These are phyloP conservation scores for Haematococcus sp. DNA, from an alignment of 139 green algal genomes.

Conservation along the genomic window DNA sequence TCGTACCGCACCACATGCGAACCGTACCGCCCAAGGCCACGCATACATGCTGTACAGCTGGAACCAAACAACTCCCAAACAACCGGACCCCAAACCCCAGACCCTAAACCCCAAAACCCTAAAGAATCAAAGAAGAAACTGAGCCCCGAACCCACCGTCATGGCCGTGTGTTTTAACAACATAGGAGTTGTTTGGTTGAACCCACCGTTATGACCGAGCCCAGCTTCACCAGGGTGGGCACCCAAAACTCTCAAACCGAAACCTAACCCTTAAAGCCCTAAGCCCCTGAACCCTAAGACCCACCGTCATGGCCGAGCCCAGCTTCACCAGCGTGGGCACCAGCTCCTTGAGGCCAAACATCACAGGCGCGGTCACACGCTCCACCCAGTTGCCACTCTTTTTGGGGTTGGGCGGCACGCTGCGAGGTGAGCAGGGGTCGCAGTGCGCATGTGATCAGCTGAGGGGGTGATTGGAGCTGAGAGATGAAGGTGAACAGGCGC, in stretches of 20 bases:
- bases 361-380: conserved; percentile 57
- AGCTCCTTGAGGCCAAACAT: conserved; percentile 64
- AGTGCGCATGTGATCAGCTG: not conserved
- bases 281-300: no score
- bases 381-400: conserved; percentile 22
- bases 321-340: conserved; percentile 56
- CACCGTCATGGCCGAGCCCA: conserved; percentile 57
- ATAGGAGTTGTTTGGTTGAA: no score
- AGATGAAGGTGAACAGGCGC: not conserved
- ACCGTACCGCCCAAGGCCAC: no score
- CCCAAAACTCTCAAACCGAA: not conserved
- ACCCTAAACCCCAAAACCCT: no score
- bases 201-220: conserved; percentile 48
- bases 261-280: not conserved
- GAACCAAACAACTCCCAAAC: not conserved
- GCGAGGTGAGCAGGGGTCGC: not conserved
- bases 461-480: not conserved
- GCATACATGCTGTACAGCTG: no score
- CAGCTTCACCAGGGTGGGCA: conserved; percentile 66
- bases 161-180: no score
- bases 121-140: no score
- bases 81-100: not conserved
- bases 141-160: no score
- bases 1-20: no score
- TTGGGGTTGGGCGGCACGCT: not conserved